Percentiles rank a stretch among this genome's conserved stretches.
These are phyloP conservation scores for Colletotrichum tropicicola DNA, from an alignment of 2,329 filamentous ascomycete species.

Conservation along the genomic window DNA sequence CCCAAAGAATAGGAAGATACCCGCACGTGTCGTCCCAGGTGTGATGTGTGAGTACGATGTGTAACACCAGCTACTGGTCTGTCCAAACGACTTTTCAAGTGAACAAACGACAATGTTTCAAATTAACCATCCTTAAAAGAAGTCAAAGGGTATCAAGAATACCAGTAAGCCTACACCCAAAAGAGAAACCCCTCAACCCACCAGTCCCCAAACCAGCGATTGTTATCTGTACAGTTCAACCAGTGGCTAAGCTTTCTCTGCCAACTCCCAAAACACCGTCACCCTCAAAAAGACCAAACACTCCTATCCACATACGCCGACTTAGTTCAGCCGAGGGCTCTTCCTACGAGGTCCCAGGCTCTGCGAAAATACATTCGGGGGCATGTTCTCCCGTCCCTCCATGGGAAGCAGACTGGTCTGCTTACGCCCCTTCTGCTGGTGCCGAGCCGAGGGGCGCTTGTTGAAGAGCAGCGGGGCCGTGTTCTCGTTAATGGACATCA, in stretches of 20 bases:
- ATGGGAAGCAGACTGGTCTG: constrained; percentile 40
- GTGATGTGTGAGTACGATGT: no score
- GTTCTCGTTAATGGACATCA: constrained; percentile 50
- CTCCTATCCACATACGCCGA: not conserved
- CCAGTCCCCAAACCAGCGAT: not conserved
- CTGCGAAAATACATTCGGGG: constrained; percentile 53
- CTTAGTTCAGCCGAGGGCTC: constrained; percentile 59
- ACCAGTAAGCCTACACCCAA: constrained; percentile 28
- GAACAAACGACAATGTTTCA: not conserved
- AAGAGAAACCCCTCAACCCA: not conserved
- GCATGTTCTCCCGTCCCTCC: constrained; percentile 63
- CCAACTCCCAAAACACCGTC: not conserved
- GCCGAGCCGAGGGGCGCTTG: constrained; percentile 52
- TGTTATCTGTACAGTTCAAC: constrained; percentile 8
- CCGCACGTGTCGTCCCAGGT: no score
- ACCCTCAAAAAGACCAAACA: no score
- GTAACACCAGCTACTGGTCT: no score
- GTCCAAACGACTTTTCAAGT: no score
- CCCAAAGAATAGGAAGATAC: constrained; percentile 2
- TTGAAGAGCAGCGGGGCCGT: constrained; percentile 52
- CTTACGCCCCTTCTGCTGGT: constrained; percentile 44
- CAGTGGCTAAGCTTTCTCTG: no score
- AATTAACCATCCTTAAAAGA: constrained; percentile 7
- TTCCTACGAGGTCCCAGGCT: constrained; percentile 58
- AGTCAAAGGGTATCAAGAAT: constrained; percentile 30